Base-by-base conservation (phyloP, 2,329 filamentous ascomycete species). In the Penicillium crustosum region DNA sequence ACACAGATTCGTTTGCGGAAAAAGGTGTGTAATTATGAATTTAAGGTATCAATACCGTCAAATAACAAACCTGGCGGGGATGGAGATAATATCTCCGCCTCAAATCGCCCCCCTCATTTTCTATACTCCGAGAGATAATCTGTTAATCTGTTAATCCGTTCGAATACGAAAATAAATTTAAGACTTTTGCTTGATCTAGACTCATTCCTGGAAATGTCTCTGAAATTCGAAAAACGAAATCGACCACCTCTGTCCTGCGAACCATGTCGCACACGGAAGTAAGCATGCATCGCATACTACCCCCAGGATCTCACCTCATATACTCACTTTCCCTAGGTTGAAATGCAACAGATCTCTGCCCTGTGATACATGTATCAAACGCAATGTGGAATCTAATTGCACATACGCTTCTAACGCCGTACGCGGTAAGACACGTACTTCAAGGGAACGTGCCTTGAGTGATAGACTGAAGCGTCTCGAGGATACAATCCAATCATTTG, bases 221-320 rank as follows among this genome's bases (percentile, higher is more conserved):
- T 35, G 29, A 60, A 48, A 27, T 19, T 60, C 2, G 58, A 58
- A 41, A 60, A 60, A 38, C 50, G 58, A 35, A 60, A 58, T 38
- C 38, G 58, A 42, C 55, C 54, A 4, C 55, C 58, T 9, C 35
- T 60, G 1, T 60, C 55, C 23, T 60, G 58, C 15, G 58, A 60
- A 29, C 55, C 51, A 13, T 60, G 58, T 54, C 58, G 58, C 17
- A 21, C 33, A n/a, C 47, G 58, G 48, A 60, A 60, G 58, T 60
- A 33, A 47, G 51, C 33, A 49, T 38, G 6, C n/a, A 50, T 25
- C 19, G 13, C 15, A 10, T 23, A 23, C 27, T 15, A 6, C 15
- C 6, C 31, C 31, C 31, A 33, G 31, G 31, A 31, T 39, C n/a
- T 29, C 23, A 29, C 29, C 21, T 25, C 21, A 10, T 31, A 25